Evolutionary conservation across 257 asterid species (phyloP), one percentile per base, ranked within the genome.

Genomic region (Linderniella brevidens): DNA sequence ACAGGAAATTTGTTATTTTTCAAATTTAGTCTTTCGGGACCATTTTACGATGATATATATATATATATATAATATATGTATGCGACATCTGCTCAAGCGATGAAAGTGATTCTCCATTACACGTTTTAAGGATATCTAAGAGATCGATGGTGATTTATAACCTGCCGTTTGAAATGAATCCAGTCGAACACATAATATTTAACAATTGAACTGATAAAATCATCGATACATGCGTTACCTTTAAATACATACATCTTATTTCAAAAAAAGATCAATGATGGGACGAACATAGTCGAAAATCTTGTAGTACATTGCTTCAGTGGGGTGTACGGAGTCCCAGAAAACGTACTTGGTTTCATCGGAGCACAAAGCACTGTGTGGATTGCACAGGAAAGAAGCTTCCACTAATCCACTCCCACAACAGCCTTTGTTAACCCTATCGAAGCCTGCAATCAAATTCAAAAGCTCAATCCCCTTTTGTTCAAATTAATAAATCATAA

Each of bases 401-500:
- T 81, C 96, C 18, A 86, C 0, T 39, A 49, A 14, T 3, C 96
- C 96, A 35, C 81, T 68, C 17, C 96, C 96, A n/a, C 96, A 86
- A 48, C 96, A 86, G 8, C 96, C 96, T 14, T 25, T 32, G 32
- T 49, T 56, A 17, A 73, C 82, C 18, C 58, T 71, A 8, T 74
- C 88, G 51, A 86, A 81, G 59, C 59, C 95, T 84, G 51, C 6
- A 25, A 9, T 11, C 32, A 17, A 16, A 18, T 25, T 25, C n/a
- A 45, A 45, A 13, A 5, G 14, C 13, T 4, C 8, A 41, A n/a
- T 5, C 14, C 13, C 11, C 46, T 37, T 11, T 6, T 37, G 40
- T 15, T 16, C 19, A 3, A 12, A 49, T 35, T 32, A 61, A 19
- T 11, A 54, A 17, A 44, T 13, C 15, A 17, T 19, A 3, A 0